Base-by-base conservation (phyloP, 2,329 filamentous ascomycete species). In the Cytospora leucostoma region DNA sequence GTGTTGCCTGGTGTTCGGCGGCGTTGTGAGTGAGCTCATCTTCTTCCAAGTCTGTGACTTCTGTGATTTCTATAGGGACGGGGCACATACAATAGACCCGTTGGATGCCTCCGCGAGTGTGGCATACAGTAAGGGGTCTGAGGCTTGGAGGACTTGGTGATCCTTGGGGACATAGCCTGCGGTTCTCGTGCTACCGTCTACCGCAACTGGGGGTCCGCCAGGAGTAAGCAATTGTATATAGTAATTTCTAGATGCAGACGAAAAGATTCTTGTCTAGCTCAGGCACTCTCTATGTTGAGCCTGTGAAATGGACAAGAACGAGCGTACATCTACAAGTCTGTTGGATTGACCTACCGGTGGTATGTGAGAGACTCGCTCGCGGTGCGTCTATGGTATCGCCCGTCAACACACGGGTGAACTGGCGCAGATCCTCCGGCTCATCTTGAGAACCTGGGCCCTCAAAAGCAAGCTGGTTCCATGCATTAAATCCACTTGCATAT, bases 401-500 rank as follows among this genome's bases (percentile, higher is more conserved):
- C 15, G 66, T 65, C 4, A 84, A 69, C 7, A 84, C 69, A 56
- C 74, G 74, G 51, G 72, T 73, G 65, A 87, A 86, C 1, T 68
- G 65, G 19, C 64, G 64, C 4, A 84, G 19, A 68, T 87, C 85
- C 5, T 78, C 72, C 4, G 79, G 77, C 49, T 84, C 79, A 1
- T 70, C 55, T 6, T 64, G 34, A 27, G 35, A 7, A 51, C 44
- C 61, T 0, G 51, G 12, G 17, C 7, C 15, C 7, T 56, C 59
- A 63, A 85, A 81, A 2, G 70, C 67, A 17, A 87, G 76, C 68
- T 88, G 84, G 61, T 74, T 73, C 82, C 82, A 88, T 60, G 84
- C 82, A 69, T 88, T 88, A 73, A 84, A 82, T 49, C 85, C 85
- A 3, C 81, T 68, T 50, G 80, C 83, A 69, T 82, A 83, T 6